Evolutionary conservation across 148 eudicot genomes (phyloP).

Genomic region (Rhododendron molle): DNA sequence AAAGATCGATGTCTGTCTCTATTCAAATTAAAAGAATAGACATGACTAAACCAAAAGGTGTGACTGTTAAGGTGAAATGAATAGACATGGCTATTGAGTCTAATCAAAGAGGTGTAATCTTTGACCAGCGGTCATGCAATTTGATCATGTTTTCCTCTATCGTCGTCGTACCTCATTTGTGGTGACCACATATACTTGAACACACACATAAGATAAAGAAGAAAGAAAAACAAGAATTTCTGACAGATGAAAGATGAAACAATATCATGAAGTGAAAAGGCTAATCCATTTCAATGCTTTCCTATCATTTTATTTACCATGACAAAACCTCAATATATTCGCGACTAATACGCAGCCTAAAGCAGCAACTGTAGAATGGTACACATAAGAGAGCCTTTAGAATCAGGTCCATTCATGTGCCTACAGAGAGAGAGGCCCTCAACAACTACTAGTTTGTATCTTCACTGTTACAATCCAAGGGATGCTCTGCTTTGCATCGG

Average conservation of each 20-base stretch:
- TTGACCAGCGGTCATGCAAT: too few species aligned
- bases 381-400: neutral
- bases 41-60: too few species aligned
- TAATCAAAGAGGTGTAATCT: too few species aligned
- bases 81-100: too few species aligned
- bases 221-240: neutral
- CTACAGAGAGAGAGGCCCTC: neutral
- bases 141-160: neutral
- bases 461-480: neutral
- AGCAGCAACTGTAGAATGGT: neutral
- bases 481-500: neutral
- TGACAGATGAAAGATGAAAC: neutral
- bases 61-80: too few species aligned
- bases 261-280: neutral
- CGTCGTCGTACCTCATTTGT: neutral
- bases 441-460: neutral
- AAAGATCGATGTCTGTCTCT: too few species aligned
- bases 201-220: neutral
- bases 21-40: too few species aligned
- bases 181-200: neutral
- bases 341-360: neutral
- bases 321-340: neutral
- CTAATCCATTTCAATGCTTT: neutral
- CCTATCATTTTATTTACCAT: neutral
- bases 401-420: slow-evolving; percentile 3